phyloP scores from a whole-genome alignment of 257 asterid genomes.

The Fraxinus quadrangulata region DNA sequence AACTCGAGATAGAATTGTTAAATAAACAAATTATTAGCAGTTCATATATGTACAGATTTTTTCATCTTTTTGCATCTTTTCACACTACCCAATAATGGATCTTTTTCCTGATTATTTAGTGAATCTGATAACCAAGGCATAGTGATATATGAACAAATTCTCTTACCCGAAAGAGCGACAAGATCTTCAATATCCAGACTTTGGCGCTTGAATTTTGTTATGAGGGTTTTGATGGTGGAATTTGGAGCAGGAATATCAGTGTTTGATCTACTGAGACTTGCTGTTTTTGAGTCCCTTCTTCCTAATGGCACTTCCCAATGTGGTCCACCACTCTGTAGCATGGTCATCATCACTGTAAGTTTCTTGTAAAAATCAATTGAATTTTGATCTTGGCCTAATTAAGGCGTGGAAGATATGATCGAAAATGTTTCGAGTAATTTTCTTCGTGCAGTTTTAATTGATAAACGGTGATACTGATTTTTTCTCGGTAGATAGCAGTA shows the following conservation, averaged over 20 bases:
- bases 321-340: constrained; percentile 81
- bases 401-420: neutral
- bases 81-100: neutral
- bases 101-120: neutral
- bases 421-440: neutral
- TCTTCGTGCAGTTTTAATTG: neutral
- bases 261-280: constrained; percentile 54
- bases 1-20: neutral
- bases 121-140: neutral
- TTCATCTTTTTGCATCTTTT: neutral
- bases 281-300: constrained; percentile 70
- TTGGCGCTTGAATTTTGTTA: constrained; percentile 51
- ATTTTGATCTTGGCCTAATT: neutral
- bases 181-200: constrained; percentile 67
- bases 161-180: constrained; percentile 73
- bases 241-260: constrained; percentile 69
- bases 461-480: neutral
- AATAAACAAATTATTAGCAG: neutral
- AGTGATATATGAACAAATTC: neutral
- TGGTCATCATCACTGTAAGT: neutral
- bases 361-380: neutral
- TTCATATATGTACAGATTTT: neutral
- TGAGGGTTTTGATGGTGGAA: constrained; percentile 63
- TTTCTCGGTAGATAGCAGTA: neutral
- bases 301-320: constrained; percentile 87